Conservation (phyloP, 2,329 filamentous ascomycete genomes). For the Botrytis medusae region DNA sequence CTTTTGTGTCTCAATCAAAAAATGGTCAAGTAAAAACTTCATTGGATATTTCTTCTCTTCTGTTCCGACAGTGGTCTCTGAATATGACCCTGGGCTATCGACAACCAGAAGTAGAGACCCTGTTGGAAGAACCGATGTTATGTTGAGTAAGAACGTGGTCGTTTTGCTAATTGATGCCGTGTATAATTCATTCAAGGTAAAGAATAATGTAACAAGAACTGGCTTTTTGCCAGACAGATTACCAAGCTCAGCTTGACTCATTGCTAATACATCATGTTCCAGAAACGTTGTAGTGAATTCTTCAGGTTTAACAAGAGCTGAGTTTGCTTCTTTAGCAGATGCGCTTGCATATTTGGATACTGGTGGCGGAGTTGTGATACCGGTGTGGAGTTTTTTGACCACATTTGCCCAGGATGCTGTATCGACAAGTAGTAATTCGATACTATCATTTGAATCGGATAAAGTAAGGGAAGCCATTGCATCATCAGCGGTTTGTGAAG, state of each 20-base stretch:
- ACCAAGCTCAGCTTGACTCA: slow-evolving; percentile 42
- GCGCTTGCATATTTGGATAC: slow-evolving; percentile 55
- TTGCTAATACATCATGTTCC: slow-evolving; percentile 51
- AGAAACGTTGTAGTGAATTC: slow-evolving; percentile 47
- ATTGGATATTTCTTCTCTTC: slow-evolving; percentile 77
- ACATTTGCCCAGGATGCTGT: slow-evolving; percentile 74
- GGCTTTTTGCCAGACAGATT: slow-evolving; percentile 40
- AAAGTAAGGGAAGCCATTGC: slow-evolving; percentile 24
- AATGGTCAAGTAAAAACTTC: slow-evolving; percentile 87
- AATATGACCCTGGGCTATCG: slow-evolving; percentile 92
- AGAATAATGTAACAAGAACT: slow-evolving; percentile 76
- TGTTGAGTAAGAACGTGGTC: slow-evolving; percentile 69
- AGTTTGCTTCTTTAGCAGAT: slow-evolving; percentile 47
- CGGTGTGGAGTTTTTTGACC: slow-evolving; percentile 55
- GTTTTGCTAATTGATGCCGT: slow-evolving; percentile 69
- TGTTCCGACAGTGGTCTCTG: slow-evolving; percentile 68
- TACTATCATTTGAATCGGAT: slow-evolving; percentile 14
- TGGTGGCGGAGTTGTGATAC: slow-evolving; percentile 53
- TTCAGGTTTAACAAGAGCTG: slow-evolving; percentile 44
- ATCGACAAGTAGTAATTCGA: slow-evolving; percentile 68
- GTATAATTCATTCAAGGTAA: slow-evolving; percentile 95
- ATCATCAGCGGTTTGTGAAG: slow-evolving; percentile 12
- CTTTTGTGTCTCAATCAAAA: slow-evolving; percentile 56
- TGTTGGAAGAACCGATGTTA: slow-evolving; percentile 58
- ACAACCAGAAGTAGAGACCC: slow-evolving; percentile 78